phyloP scores from a whole-genome alignment of 2,329 filamentous ascomycete genomes.

The Volutella citrinella region DNA sequence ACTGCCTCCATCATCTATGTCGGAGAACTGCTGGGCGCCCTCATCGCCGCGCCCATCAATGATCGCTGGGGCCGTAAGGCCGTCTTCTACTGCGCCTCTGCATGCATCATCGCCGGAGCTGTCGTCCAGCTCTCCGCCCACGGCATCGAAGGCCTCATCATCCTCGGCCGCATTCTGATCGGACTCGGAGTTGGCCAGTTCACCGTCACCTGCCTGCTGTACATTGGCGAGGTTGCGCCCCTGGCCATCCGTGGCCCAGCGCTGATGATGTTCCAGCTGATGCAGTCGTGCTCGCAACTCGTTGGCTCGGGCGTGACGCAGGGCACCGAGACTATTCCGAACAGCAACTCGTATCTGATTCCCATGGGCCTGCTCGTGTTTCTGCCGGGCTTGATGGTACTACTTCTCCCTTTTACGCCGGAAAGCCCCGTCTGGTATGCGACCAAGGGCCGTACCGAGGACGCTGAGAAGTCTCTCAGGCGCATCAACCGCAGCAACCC shows the following conservation, averaged over 20 bases:
- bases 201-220: slow-evolving; percentile 19
- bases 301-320: slow-evolving; percentile 26
- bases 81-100: slow-evolving; percentile 31
- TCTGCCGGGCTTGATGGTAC: slow-evolving; percentile 17
- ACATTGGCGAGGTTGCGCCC: slow-evolving; percentile 26
- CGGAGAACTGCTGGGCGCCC: slow-evolving; percentile 35
- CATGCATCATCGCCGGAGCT: slow-evolving; percentile 23
- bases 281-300: slow-evolving; percentile 29
- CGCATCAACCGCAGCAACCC: slow-evolving; percentile 29
- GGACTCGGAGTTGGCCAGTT: slow-evolving; percentile 21
- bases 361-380: slow-evolving; percentile 31
- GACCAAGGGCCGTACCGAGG: slow-evolving; percentile 18
- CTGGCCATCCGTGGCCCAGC: slow-evolving; percentile 24
- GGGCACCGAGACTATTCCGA: slow-evolving; percentile 23
- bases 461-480: slow-evolving; percentile 28
- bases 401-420: slow-evolving; percentile 18
- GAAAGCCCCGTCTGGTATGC: slow-evolving; percentile 28
- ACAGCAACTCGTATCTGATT: slow-evolving; percentile 22
- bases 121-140: slow-evolving; percentile 16
- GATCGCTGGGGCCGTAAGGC: slow-evolving; percentile 32
- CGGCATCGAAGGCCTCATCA: slow-evolving; percentile 16
- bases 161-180: slow-evolving; percentile 17
- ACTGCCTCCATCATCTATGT: slow-evolving; percentile 37
- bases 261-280: slow-evolving; percentile 32
- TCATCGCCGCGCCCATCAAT: slow-evolving; percentile 34